Conservation (phyloP, 305 asterid species). For the Solanum hybrid region DNA sequence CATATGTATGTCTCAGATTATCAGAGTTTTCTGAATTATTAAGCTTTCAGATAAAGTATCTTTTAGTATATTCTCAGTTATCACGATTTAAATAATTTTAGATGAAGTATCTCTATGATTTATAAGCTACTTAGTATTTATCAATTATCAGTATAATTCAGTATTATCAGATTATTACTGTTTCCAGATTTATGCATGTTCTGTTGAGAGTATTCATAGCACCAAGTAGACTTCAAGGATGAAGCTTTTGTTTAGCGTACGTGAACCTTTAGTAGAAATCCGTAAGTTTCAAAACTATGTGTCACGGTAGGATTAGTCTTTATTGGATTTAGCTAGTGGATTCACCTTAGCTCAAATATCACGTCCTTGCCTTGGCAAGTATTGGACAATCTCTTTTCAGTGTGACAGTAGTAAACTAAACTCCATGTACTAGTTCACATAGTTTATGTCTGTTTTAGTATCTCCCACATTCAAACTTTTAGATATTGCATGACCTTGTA, state of each 20-base stretch:
- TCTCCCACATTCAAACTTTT: not conserved
- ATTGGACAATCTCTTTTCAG: not conserved
- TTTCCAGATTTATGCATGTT: not conserved
- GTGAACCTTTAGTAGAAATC: not conserved
- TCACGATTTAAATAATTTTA: not conserved
- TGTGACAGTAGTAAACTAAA: too few relatives aligned
- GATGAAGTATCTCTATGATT: not conserved
- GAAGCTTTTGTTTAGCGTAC: not conserved
- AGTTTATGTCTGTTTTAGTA: not conserved
- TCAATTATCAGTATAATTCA: not conserved
- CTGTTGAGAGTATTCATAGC: not conserved
- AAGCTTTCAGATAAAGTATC: not conserved
- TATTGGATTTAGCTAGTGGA: not conserved
- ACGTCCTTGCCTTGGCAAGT: not conserved
- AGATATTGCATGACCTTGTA: not conserved
- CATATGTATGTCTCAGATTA: not conserved
- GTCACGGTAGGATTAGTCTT: not conserved
- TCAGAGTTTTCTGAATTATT: too few relatives aligned
- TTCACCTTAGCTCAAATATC: not conserved
- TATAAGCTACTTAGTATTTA: not conserved
- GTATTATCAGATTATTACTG: too few relatives aligned
- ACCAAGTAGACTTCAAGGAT: not conserved
- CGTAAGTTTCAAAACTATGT: not conserved
- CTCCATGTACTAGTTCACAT: not conserved
- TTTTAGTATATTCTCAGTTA: not conserved